These are phyloP conservation scores for Babesia bovis DNA, from an alignment of 169 alveolate genomes.

Conservation along the genomic window DNA sequence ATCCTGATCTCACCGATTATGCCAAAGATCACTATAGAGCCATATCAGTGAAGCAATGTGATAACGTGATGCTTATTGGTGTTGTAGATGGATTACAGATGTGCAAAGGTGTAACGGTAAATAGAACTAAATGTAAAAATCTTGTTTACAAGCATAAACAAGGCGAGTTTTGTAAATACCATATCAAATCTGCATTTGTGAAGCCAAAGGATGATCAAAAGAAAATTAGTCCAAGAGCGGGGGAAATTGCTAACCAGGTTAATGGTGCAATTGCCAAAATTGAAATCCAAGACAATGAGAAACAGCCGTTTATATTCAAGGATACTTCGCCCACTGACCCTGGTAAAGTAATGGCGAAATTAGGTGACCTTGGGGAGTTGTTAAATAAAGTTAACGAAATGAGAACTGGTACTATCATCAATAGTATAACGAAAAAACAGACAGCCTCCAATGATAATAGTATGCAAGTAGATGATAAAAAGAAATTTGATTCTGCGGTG, in stretches of 20 bases:
- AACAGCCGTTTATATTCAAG: background rate
- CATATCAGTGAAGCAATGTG: slow-evolving; percentile 30
- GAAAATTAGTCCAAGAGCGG: background rate
- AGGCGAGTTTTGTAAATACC: slow-evolving; percentile 65
- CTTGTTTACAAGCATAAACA: slow-evolving; percentile 58
- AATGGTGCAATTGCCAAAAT: background rate
- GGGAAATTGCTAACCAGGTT: slow-evolving; percentile 4
- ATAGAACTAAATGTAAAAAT: slow-evolving; percentile 53
- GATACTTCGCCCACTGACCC: slow-evolving; percentile 17
- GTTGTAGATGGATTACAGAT: slow-evolving; percentile 43
- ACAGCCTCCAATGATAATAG: too few species aligned
- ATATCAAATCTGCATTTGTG: slow-evolving; percentile 29
- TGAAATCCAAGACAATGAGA: background rate
- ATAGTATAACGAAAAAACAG: too few species aligned
- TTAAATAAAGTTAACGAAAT: slow-evolving; percentile 5
- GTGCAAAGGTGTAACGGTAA: slow-evolving; percentile 54
- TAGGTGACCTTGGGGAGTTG: slow-evolving; percentile 9
- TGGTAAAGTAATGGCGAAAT: background rate
- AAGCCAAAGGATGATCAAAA: background rate
- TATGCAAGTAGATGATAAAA: background rate
- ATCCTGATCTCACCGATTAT: slow-evolving; percentile 53
- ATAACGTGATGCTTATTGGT: slow-evolving; percentile 60
- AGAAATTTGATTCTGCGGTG: slow-evolving; percentile 21
- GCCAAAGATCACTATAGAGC: slow-evolving; percentile 15
- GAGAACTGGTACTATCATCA: background rate